Base-by-base conservation (phyloP, 1,284 basidiomycete genomes). In the Pseudozyma pruni region DNA sequence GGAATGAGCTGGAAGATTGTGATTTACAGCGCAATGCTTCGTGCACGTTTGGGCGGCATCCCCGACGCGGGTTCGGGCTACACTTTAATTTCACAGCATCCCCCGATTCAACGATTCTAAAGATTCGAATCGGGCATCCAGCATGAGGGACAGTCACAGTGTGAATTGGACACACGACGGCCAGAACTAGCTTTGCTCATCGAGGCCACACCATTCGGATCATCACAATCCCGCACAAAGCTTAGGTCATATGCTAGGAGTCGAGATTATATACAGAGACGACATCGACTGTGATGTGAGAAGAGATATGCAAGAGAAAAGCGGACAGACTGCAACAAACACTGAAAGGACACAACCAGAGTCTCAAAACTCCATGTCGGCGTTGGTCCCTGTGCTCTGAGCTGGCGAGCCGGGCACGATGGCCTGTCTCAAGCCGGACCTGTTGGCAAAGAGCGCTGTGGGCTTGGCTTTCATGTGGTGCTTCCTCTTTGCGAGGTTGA, bases 381-480 rank as follows among this genome's bases (percentile, higher is more conserved):
- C 58, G 41, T 63, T 67, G 25, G 58, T 55, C 1, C 43, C 58
- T 11, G 63, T 63, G 48, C 69, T 72, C 16, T 53, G 57, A n/a
- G 70, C 70, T 9, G 70, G 70, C 20, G 59, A 63, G 19, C 55
- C 63, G n/a, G 63, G 70, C 10, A 63, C 31, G 33, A 68, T 50
- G 14, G 63, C 55, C 31, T 72, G 70, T 23, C 70, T 51, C 53
- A 68, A 59, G 9, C 59, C 63, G 7, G 70, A 72, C 38, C 52
- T 47, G 49, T 72, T 72, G 43, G 78, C 77, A 60, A 81, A 81
- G n/a, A 81, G 71, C 3, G 63, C 67, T n/a, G 76, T 79, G 6
- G 79, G 79, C 61, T 80, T 81, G 32, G 64, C 78, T 67, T 81
- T 81, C 29, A 66, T 53, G 60, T 72, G 62, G 57, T 82, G 79